phyloP scores from a whole-genome alignment of 495 filamentous ascomycete species.

The Penicillium subrubescens region DNA sequence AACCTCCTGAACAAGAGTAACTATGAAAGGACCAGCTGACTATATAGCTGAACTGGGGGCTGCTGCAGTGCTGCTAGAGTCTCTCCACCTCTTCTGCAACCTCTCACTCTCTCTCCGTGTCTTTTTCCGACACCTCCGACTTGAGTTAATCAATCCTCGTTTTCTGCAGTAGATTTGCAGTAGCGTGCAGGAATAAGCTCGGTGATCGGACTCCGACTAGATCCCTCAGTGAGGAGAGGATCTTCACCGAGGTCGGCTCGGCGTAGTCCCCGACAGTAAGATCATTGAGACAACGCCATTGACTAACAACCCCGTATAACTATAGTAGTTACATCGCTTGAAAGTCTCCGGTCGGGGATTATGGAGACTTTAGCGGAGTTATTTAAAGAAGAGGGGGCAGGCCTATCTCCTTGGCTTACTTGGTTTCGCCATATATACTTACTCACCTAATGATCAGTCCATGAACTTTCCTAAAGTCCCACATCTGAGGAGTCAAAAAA shows the following conservation, averaged over 20 bases:
- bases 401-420: neutral
- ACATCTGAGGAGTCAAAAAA: neutral
- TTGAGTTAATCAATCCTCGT: neutral
- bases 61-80: neutral
- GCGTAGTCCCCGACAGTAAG: conserved; percentile 6
- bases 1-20: neutral
- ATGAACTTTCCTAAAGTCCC: neutral
- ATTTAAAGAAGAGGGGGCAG: neutral
- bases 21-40: neutral
- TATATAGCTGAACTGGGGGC: conserved; percentile 5
- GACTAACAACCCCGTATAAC: neutral
- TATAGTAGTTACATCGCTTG: neutral
- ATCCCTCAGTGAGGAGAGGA: neutral
- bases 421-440: neutral
- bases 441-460: neutral
- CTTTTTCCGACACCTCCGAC: neutral
- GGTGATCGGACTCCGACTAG: conserved; percentile 7
- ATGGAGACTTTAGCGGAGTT: neutral
- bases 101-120: neutral
- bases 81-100: neutral
- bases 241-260: conserved; percentile 13
- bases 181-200: conserved; percentile 18
- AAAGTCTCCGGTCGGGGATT: conserved; percentile 6
- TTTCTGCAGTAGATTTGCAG: neutral
- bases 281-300: neutral